Base-by-base conservation (phyloP, 352 stramenopile genomes). In the Globisporangium yorkense region DNA sequence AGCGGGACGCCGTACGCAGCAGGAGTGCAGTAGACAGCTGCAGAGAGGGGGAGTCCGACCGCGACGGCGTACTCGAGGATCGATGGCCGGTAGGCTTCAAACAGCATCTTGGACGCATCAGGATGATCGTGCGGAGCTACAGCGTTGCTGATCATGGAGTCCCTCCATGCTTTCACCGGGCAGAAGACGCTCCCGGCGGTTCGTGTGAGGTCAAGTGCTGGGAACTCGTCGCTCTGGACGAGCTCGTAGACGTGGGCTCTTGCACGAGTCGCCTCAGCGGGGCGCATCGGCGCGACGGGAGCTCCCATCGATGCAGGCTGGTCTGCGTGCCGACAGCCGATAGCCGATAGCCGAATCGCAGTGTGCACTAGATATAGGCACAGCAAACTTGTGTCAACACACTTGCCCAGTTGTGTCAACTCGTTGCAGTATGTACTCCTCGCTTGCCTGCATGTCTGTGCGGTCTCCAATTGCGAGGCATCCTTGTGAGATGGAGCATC, bases 161-260 rank as follows among this genome's bases (percentile, higher is more conserved):
- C 15, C 8, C 41, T 27, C 24, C 24, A n/a, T 20, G n/a, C 21
- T 35, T 24, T 37, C 20, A 31, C 24, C 20, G 16, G 4, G 13
- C 49, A 63, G 33, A 53, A 59, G 9, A 47, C 50, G 55, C 45
- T 50, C 5, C 41, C 55, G 29, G 62, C 16, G 21, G 55, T 55
- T n/a, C 50, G 31, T 2, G 41, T 29, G 20, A 67, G 49, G n/a
- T 67, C 56, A 10, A 67, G 24, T 5, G 20, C 10, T 0, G 61
- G 61, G 15, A 59, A 29, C 6, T 47, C 41, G 16, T 59, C 33
- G 24, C 55, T 67, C 43, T 56, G 48, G n/a, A 45, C 43, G 10
- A 67, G 31, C 47, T 67, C 55, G 35, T 67, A 67, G 12, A 59
- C 37, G 56, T 41, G 8, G 29, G 43, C 33, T 24, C 18, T 27